Evolutionary conservation across 306 rosid species (phyloP), one percentile per base, ranked within the genome.

Genomic region (Calophaca sinica): DNA sequence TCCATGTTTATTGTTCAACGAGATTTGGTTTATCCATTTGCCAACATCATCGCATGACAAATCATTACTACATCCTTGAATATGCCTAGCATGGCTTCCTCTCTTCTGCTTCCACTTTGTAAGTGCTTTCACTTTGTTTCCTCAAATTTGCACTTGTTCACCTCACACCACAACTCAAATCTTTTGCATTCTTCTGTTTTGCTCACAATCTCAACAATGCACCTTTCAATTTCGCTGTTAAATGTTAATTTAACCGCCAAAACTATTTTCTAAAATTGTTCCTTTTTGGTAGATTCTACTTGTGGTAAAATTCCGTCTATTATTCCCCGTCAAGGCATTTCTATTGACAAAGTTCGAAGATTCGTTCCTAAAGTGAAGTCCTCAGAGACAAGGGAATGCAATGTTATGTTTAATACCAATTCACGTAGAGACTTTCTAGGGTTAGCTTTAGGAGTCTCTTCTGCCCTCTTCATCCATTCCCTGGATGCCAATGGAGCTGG

Each of bases 401-500:
- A 36, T 49, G 83, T 80, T 61, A 79, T 44, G 15, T 52, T 80
- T 33, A 73, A 61, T 74, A 9, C 61, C 75, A 77, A 74, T 71
- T 79, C 80, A n/a, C 92, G 98, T 45, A 83, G 98, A 65, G 81
- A 89, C 26, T 52, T 87, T 83, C 75, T 94, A 68, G 93, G 96
- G 35, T 79, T 94, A 49, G 65, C 86, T 62, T 78, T 86, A 29
- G 97, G 94, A 70, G 79, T 84, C 51, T 81, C 96, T 9, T 81
- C 96, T 9, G 68, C 88, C 62, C 75, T 88, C 75, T 82, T 91
- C 50, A 48, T 74, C 3, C 64, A 73, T 73, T 75, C 91, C 58
- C 63, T 83, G 60, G 84, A 79, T 31, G 91, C 88, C 46, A 83
- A 74, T 38, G 98, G 87, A 73, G 96, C 98, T 86, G 98, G 98